phyloP scores from a whole-genome alignment of 2,329 filamentous ascomycete species.

The Fusarium stilboides region DNA sequence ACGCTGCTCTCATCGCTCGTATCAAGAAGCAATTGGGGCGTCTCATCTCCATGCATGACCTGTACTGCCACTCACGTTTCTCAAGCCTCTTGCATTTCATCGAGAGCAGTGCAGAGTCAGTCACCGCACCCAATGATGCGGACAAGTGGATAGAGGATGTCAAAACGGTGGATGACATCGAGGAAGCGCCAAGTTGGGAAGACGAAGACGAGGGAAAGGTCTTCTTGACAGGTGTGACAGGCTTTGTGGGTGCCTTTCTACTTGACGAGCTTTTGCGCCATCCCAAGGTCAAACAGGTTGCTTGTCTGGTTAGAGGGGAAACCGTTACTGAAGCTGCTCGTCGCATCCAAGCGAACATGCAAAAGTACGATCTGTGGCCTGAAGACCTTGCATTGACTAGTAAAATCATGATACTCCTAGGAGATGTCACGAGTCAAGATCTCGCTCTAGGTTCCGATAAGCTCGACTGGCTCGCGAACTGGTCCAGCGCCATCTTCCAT shows the following conservation, averaged over 20 bases:
- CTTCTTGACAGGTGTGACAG: constrained; percentile 13
- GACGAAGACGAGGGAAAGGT: neutral
- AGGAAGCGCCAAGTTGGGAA: neutral
- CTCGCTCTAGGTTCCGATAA: neutral
- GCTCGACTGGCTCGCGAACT: constrained; percentile 11
- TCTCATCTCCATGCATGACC: constrained; percentile 14
- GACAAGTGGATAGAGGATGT: constrained; percentile 14
- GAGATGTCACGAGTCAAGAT: constrained; percentile 1
- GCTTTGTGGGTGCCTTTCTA: neutral
- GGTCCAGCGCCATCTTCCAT: constrained; percentile 11
- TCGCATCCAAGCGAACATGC: constrained; percentile 10
- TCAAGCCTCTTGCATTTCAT: neutral
- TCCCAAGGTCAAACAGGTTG: neutral
- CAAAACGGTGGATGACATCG: constrained; percentile 2
- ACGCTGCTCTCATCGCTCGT: constrained; percentile 9
- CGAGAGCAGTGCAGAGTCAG: neutral
- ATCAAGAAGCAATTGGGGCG: constrained; percentile 3
- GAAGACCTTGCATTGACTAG: neutral
- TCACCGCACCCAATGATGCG: constrained; percentile 6
- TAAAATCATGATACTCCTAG: neutral
- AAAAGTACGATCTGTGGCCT: constrained; percentile 11
- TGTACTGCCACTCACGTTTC: constrained; percentile 9
- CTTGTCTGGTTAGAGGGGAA: constrained; percentile 2
- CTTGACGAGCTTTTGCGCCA: constrained; percentile 7
- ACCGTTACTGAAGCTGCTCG: constrained; percentile 1